Evolutionary conservation across 176 grass and related monocot genomes (phyloP), one percentile per base, ranked within the genome.

Genomic region (Hyparrhenia diplandra): DNA sequence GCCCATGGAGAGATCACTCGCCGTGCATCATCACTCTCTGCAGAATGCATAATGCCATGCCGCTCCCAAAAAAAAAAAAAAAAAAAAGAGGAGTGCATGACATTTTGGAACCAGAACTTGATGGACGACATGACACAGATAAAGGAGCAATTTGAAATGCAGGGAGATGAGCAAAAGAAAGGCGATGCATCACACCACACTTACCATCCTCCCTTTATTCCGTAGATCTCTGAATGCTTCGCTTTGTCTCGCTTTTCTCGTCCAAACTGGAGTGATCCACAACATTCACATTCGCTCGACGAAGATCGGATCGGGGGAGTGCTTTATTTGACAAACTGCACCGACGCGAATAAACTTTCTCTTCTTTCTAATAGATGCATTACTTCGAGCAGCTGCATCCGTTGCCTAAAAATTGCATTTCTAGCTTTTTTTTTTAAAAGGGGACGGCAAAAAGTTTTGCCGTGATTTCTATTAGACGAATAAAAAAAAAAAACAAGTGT

Each of bases 311-410:
- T 61, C 59, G 3, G 23, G 10, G 4, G 4, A 2, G 0, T 9
- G 4, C 69, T 81, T 62, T 66, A 47, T 43, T 64, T 78, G 67
- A 67, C 74, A 79, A 79, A 64, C 17, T 23, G 57, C 86, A 73
- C 58, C 80, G 58, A 45, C 86, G 13, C 30, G 24, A 58, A 58
- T 24, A 58, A 58, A 24, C 54, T 58, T 24, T 58, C 8, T 10
- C 37, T 40, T 40, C 37, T 40, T 57, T 57, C 7, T 57, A 57
- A 54, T 54, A n/a, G n/a, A 23, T 57, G 21, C 21, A 10, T 57
- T 57, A 57, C n/a, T 57, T n/a, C 3, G 52, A 23, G 8, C 8
- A 4, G 10, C 21, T 23, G 0, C 2, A 54, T 54, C 49, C 49
- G 20, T 55, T 8, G 20, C 2, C 6, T 1, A 47, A 47, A 45